Percentiles rank a stretch among this genome's conserved stretches.
Evolutionary conservation across 2,329 filamentous ascomycete species (phyloP).

Genomic region (Fusarium odoratissimum): DNA sequence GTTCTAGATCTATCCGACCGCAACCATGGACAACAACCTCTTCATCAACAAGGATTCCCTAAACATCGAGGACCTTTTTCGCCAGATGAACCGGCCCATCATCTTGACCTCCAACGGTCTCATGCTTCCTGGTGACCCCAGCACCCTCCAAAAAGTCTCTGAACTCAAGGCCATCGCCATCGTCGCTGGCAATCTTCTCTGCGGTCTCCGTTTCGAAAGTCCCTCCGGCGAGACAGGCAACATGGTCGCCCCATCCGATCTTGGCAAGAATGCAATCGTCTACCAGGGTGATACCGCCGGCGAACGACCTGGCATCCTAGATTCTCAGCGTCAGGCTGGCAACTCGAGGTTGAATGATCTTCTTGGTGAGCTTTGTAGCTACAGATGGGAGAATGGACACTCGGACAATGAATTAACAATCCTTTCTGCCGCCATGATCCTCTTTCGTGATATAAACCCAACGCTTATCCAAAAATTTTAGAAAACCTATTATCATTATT

Average conservation of each 20-base stretch:
- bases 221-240: neutral
- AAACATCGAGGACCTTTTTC: neutral
- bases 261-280: accelerated
- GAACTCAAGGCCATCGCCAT: neutral
- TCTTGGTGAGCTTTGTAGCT: too few relatives aligned
- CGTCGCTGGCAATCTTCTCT: accelerated
- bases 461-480: too few relatives aligned
- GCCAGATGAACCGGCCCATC: neutral
- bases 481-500: too few relatives aligned
- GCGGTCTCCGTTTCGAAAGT: neutral
- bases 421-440: too few relatives aligned
- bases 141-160: accelerated
- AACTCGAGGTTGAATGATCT: too few relatives aligned
- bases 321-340: too few relatives aligned
- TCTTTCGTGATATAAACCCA: too few relatives aligned
- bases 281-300: neutral
- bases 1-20: neutral
- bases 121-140: neutral
- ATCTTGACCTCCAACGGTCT: neutral
- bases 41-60: accelerated
- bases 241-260: neutral
- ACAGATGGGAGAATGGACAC: too few relatives aligned
- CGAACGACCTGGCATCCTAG: neutral
- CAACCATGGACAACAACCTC: neutral
- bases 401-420: too few relatives aligned